Percentiles rank a stretch among this genome's conserved stretches.
phyloP scores from a whole-genome alignment of 2,329 filamentous ascomycete genomes.

The Neophaeococcomyces mojaviensis region DNA sequence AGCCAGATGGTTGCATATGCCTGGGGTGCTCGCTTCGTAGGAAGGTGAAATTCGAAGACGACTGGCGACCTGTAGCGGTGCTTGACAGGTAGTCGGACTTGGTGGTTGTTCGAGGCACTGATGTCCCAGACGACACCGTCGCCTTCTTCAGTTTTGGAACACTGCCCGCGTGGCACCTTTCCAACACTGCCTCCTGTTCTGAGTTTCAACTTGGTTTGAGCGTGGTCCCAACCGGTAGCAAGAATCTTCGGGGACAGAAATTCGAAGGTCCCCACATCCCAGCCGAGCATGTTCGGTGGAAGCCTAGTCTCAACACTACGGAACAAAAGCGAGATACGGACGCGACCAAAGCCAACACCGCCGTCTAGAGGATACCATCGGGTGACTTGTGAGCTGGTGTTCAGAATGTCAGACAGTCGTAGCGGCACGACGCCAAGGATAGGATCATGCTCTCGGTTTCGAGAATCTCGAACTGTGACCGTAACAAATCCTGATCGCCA shows the following conservation, averaged over 20 bases:
- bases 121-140: constrained; percentile 56
- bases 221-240: constrained; percentile 52
- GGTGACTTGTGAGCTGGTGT: constrained; percentile 77
- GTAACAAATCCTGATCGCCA: constrained; percentile 86
- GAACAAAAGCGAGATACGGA: constrained; percentile 84
- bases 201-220: constrained; percentile 61
- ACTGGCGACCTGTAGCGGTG: constrained; percentile 84
- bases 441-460: constrained; percentile 87
- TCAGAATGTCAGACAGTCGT: constrained; percentile 78
- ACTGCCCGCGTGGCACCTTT: constrained; percentile 57
- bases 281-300: constrained; percentile 78
- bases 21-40: constrained; percentile 61
- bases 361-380: constrained; percentile 96
- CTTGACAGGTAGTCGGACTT: constrained; percentile 75
- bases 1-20: constrained; percentile 81
- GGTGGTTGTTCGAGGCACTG: constrained; percentile 41
- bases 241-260: constrained; percentile 64
- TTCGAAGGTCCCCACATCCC: constrained; percentile 93
- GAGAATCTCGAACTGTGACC: constrained; percentile 77
- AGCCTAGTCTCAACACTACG: constrained; percentile 79
- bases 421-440: constrained; percentile 87
- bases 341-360: constrained; percentile 82
- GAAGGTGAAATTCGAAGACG: constrained; percentile 73
- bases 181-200: constrained; percentile 79
- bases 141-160: constrained; percentile 51